phyloP scores from a whole-genome alignment of 2,329 filamentous ascomycete species.

The Fusarium haematococcum region DNA sequence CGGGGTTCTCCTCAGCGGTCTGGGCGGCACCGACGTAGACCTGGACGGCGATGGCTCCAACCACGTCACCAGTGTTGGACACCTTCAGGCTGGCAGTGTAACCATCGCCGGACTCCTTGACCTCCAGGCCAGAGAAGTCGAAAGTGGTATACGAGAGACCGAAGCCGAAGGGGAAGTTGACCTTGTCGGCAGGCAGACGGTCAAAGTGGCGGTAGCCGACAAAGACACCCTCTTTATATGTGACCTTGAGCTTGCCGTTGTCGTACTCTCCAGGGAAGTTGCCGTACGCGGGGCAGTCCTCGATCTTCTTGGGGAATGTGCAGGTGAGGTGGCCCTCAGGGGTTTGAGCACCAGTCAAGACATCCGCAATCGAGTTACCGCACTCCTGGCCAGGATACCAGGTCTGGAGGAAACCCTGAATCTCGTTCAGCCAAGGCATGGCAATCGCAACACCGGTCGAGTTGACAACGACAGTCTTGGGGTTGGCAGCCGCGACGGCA shows the following conservation, averaged over 20 bases:
- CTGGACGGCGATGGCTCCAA: constrained; percentile 67
- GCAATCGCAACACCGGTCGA: constrained; percentile 74
- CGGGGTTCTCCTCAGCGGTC: constrained; percentile 33
- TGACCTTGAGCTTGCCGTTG: constrained; percentile 63
- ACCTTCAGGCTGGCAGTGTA: constrained; percentile 62
- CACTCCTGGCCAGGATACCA: constrained; percentile 79
- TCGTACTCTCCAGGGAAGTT: constrained; percentile 66
- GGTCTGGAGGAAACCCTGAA: constrained; percentile 72
- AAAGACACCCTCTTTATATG: constrained; percentile 78
- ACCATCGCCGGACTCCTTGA: constrained; percentile 46
- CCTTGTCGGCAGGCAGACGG: constrained; percentile 64
- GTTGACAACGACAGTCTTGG: constrained; percentile 71
- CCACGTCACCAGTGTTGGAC: constrained; percentile 67
- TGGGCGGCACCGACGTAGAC: constrained; percentile 57
- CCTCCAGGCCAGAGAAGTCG: constrained; percentile 72
- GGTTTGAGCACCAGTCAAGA: constrained; percentile 73
- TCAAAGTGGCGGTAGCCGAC: constrained; percentile 78
- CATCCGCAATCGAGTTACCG: constrained; percentile 75
- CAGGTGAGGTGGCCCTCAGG: constrained; percentile 74
- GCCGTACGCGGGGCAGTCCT: constrained; percentile 74
- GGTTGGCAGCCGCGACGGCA: constrained; percentile 67
- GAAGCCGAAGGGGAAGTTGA: constrained; percentile 75
- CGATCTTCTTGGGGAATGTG: constrained; percentile 69
- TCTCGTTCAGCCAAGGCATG: constrained; percentile 66
- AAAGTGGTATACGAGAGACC: constrained; percentile 54